Evolutionary conservation across 495 filamentous ascomycete genomes (phyloP).

Genomic region (Hypoxylon perforatum): DNA sequence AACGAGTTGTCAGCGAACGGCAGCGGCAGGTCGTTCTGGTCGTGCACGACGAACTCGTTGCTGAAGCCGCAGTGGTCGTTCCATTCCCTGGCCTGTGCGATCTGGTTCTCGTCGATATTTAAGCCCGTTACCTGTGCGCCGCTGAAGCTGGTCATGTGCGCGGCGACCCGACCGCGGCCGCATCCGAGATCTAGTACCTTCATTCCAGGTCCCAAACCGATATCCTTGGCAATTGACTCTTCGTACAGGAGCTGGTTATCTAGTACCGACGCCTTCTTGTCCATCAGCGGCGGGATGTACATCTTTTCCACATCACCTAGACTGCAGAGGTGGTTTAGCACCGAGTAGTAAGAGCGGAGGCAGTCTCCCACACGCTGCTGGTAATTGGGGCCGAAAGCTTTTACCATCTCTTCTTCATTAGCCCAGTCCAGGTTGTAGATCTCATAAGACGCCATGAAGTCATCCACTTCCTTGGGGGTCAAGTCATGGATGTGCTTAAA

Average conservation of each 20-base stretch:
- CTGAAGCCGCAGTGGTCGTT: conserved; percentile 59
- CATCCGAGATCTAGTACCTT: conserved; percentile 70
- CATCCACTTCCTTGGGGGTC: conserved; percentile 68
- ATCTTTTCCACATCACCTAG: conserved; percentile 76
- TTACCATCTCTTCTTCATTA: conserved; percentile 67
- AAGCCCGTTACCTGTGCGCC: conserved; percentile 68
- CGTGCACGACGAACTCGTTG: conserved; percentile 66
- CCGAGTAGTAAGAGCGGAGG: conserved; percentile 69
- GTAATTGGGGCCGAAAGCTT: conserved; percentile 67
- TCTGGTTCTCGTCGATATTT: conserved; percentile 72
- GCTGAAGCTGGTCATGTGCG: conserved; percentile 67
- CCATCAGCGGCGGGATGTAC: conserved; percentile 74
- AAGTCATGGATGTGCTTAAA: conserved; percentile 68
- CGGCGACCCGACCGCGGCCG: conserved; percentile 69
- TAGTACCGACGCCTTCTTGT: conserved; percentile 63
- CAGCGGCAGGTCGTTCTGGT: conserved; percentile 69
- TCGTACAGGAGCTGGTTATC: conserved; percentile 69
- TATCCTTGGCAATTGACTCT: conserved; percentile 64
- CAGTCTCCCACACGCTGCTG: conserved; percentile 69
- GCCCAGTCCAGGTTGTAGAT: conserved; percentile 75
- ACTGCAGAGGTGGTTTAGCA: conserved; percentile 72
- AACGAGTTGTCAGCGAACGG: conserved; percentile 67
- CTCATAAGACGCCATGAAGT: conserved; percentile 74
- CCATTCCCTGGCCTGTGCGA: conserved; percentile 66
- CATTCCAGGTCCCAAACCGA: conserved; percentile 62